Conservation (phyloP, 208 protist species). For the Sergeia podlipaevii region DNA sequence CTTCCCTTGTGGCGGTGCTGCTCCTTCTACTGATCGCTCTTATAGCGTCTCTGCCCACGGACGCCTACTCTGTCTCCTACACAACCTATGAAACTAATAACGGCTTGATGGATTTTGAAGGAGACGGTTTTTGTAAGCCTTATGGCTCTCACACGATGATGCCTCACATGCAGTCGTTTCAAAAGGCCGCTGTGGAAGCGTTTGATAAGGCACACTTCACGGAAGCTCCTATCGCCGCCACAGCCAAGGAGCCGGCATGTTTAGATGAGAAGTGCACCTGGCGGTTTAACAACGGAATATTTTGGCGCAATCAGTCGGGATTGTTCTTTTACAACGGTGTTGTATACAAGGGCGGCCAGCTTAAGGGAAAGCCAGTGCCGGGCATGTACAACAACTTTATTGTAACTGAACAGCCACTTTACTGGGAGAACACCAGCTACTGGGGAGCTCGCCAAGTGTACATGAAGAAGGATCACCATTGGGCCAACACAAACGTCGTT, state of each 20-base stretch:
- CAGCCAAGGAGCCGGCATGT: slow-evolving; percentile 33
- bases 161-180: slow-evolving; percentile 38
- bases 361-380: no score
- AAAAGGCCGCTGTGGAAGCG: slow-evolving; percentile 13
- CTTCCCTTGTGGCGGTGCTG: no score
- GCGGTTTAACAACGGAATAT: slow-evolving; percentile 53
- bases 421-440: slow-evolving; percentile 44
- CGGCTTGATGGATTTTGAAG: no score
- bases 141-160: slow-evolving; percentile 49
- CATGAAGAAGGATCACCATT: slow-evolving; percentile 28
- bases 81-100: background rate
- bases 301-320: slow-evolving; percentile 32
- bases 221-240: slow-evolving; percentile 36
- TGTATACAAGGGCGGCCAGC: slow-evolving; percentile 23
- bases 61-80: slow-evolving; percentile 46
- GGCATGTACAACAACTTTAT: slow-evolving; percentile 36
- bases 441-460: slow-evolving; percentile 34
- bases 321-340: slow-evolving; percentile 51
- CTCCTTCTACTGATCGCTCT: slow-evolving; percentile 10
- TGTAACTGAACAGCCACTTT: background rate
- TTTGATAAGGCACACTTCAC: slow-evolving; percentile 16
- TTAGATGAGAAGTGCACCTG: slow-evolving; percentile 34
- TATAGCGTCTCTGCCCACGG: slow-evolving; percentile 8
- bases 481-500: slow-evolving; percentile 40
- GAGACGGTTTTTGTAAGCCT: slow-evolving; percentile 35